Conservation (phyloP, 2,329 filamentous ascomycete genomes). For the Neophaeococcomyces aloes region DNA sequence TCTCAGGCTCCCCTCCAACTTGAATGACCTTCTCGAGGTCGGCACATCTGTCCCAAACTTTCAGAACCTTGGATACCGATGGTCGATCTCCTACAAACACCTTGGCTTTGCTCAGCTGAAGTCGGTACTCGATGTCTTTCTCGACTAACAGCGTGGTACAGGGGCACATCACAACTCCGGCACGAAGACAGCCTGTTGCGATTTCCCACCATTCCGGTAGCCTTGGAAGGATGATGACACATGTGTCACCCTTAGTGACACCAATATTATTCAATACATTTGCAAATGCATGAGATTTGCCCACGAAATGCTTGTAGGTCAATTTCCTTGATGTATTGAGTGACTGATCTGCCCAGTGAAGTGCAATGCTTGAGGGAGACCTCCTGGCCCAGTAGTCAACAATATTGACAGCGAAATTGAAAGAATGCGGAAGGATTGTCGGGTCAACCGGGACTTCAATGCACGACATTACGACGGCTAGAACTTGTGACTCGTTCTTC, state of each 20-base stretch:
- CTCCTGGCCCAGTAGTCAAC: conserved; percentile 31
- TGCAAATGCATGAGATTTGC: conserved; percentile 29
- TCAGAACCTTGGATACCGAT: conserved; percentile 27
- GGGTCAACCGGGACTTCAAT: too few species aligned
- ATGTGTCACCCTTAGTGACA: conserved; percentile 26
- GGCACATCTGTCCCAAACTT: conserved; percentile 21
- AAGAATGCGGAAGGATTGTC: conserved; percentile 16
- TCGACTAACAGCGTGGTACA: conserved; percentile 30
- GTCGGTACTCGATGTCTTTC: conserved; percentile 32
- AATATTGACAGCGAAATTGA: conserved; percentile 34
- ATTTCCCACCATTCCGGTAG: conserved; percentile 34
- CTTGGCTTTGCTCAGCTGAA: conserved; percentile 26
- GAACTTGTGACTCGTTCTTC: too few species aligned
- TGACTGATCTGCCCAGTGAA: conserved; percentile 31
- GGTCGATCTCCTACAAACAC: conserved; percentile 30
- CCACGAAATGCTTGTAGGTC: conserved; percentile 29
- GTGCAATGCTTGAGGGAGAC: conserved; percentile 24
- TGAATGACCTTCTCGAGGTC: conserved; percentile 27
- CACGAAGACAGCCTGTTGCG: conserved; percentile 28
- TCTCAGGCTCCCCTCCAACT: conserved; percentile 7
- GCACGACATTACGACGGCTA: too few species aligned
- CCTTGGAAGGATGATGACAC: conserved; percentile 29
- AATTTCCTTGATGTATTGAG: conserved; percentile 23
- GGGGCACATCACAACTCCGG: conserved; percentile 30
- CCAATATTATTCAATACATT: conserved; percentile 26